Evolutionary conservation across 768 basidiomycete genomes (phyloP).

Genomic region (Dentipellis fragilis): DNA sequence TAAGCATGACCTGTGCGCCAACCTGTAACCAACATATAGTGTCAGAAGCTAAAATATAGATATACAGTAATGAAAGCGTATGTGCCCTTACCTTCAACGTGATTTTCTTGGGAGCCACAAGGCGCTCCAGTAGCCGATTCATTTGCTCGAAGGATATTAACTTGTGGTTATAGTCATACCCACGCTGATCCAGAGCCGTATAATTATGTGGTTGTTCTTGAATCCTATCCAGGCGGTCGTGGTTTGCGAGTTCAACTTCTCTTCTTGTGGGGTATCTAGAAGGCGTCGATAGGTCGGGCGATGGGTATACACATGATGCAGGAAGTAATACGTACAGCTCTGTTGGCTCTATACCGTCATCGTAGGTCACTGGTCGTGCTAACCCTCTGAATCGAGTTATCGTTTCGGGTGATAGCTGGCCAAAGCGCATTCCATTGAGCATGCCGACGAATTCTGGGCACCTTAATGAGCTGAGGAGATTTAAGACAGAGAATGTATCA

Average conservation of each 20-base stretch:
- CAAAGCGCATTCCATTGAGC: conserved; percentile 82
- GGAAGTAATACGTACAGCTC: conserved; percentile 44
- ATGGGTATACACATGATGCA: no score
- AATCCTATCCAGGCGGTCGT: conserved; percentile 35
- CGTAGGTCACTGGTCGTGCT: conserved; percentile 46
- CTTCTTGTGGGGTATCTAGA: conserved; percentile 57
- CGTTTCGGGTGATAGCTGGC: conserved; percentile 38
- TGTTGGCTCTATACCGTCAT: conserved; percentile 72
- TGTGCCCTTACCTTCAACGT: conserved; percentile 29
- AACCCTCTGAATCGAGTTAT: conserved; percentile 43
- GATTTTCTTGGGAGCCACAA: conserved; percentile 41
- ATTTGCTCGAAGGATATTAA: conserved; percentile 27
- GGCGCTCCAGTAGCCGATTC: conserved; percentile 40
- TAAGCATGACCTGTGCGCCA: conserved; percentile 81
- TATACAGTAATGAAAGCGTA: not conserved
- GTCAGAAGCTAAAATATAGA: not conserved
- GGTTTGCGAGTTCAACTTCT: conserved; percentile 69
- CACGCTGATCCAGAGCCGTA: conserved; percentile 34
- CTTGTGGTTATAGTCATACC: conserved; percentile 33
- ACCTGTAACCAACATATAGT: conserved; percentile 28
- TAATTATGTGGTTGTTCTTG: conserved; percentile 30
- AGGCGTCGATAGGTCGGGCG: no score
- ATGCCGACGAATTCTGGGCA: conserved; percentile 58
- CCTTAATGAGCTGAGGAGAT: not conserved
- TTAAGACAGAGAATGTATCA: not conserved